phyloP scores from a whole-genome alignment of 441 rosid genomes.

The Mallotus repandus region DNA sequence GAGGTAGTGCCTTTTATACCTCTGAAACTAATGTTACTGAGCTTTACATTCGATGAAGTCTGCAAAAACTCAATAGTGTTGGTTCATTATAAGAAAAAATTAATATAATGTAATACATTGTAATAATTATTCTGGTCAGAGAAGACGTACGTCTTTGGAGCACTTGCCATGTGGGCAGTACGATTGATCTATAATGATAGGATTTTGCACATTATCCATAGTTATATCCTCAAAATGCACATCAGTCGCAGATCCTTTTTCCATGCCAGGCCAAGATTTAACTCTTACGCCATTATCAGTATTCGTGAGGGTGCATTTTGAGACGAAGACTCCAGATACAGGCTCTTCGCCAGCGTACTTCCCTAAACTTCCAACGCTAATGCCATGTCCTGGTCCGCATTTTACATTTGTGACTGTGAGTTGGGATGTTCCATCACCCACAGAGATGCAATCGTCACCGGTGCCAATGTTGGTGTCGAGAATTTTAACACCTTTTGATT shows the following conservation, averaged over 20 bases:
- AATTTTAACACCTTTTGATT: constrained; percentile 34
- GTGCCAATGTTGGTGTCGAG: constrained; percentile 8
- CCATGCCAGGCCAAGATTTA: not conserved
- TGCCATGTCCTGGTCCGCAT: constrained; percentile 32
- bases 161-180: not conserved
- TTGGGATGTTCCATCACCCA: constrained; percentile 24
- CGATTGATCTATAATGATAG: too few relatives aligned
- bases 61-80: too few relatives aligned
- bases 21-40: too few relatives aligned
- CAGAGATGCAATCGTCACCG: constrained; percentile 36
- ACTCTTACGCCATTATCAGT: constrained; percentile 32
- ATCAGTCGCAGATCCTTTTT: not conserved
- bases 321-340: constrained; percentile 18
- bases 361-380: constrained; percentile 39
- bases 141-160: not conserved
- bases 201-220: too few relatives aligned
- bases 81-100: too few relatives aligned
- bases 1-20: too few relatives aligned
- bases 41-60: too few relatives aligned
- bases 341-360: constrained; percentile 28
- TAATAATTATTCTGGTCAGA: too few relatives aligned
- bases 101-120: too few relatives aligned
- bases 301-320: constrained; percentile 25
- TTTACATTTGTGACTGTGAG: not conserved
- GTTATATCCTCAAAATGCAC: not conserved